Conservation (phyloP, 208 protist species). For the Novymonas esmeraldas region DNA sequence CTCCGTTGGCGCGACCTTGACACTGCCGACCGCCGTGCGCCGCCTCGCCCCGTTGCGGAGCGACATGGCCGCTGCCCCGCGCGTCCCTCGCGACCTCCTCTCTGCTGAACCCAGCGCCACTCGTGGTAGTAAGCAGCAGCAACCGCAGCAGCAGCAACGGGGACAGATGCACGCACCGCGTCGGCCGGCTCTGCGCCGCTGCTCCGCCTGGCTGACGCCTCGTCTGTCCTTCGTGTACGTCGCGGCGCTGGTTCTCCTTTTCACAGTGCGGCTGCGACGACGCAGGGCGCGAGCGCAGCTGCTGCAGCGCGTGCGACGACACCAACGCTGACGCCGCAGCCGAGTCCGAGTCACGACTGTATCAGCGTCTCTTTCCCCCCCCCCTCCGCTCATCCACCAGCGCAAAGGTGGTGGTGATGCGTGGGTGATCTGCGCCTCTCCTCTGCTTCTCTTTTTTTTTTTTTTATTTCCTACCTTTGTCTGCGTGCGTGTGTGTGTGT, state of each 20-base stretch:
- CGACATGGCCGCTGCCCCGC: neutral
- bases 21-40: neutral
- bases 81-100: too few relatives aligned
- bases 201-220: neutral
- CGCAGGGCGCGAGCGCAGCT: conserved; percentile 13
- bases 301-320: neutral
- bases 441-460: conserved; percentile 15
- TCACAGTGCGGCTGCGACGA: conserved; percentile 14
- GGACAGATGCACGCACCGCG: conserved; percentile 1
- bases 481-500: neutral
- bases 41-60: conserved; percentile 1
- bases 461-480: conserved; percentile 7
- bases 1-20: neutral
- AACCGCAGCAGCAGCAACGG: too few relatives aligned
- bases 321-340: neutral
- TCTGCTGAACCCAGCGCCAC: neutral
- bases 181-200: neutral
- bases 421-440: too few relatives aligned
- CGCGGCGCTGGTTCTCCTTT: conserved; percentile 4
- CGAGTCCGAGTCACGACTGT: neutral
- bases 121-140: neutral
- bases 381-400: neutral
- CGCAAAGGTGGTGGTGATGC: too few relatives aligned
- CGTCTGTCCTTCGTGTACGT: neutral
- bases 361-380: neutral